Base-by-base conservation (phyloP, 768 basidiomycete species). In the Leccinum disarticulatum region DNA sequence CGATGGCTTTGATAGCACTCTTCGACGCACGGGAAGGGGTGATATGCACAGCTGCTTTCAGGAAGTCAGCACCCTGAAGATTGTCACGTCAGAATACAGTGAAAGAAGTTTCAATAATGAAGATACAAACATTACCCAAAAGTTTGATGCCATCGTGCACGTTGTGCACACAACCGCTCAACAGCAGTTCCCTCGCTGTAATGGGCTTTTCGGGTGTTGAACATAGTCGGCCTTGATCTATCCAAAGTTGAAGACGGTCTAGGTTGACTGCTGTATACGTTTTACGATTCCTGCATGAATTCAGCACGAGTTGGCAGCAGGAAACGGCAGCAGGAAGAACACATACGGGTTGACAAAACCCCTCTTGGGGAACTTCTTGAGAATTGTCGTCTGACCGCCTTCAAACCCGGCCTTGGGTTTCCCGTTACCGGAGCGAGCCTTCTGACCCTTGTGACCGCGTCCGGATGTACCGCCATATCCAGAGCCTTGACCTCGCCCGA, bases 301-400 rank as follows among this genome's bases (percentile, higher is more conserved):
- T 62, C 15, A 56, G 51, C 9, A 33, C 46, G 35, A 55, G 48
- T 57, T 31, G 13, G 13, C 17, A 47, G 33, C 27, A 55, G 19
- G 28, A 13, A 33, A 52, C 10, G n/a, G 13, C 4, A 31, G 19
- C 2, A 22, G 22, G 43, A 10, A 59, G 28, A 54, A 19, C 27
- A 82, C 91, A 68, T 66, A 97, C 96, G 85, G 84, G 76, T 97
- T 98, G 59, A 88, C 84, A 74, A 98, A 98, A 50, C 97, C 97
- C 51, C 86, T 83, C 79, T 99, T 99, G 6, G 97, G 97, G 70
- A 95, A 91, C 48, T 87, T 79, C 63, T 93, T 87, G 6, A 91
- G 88, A 56, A 98, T 86, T 14, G 96, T 92, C 5, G 96, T 98
- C 73, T 98, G 96, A 62, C 97, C 97, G 70, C 97, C 97, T 74